A percentile compares a stretch with the other conserved stretches of the same genome.
Conservation (phyloP, 73 alveolate genomes). For the Paramecium pentaurelia region DNA sequence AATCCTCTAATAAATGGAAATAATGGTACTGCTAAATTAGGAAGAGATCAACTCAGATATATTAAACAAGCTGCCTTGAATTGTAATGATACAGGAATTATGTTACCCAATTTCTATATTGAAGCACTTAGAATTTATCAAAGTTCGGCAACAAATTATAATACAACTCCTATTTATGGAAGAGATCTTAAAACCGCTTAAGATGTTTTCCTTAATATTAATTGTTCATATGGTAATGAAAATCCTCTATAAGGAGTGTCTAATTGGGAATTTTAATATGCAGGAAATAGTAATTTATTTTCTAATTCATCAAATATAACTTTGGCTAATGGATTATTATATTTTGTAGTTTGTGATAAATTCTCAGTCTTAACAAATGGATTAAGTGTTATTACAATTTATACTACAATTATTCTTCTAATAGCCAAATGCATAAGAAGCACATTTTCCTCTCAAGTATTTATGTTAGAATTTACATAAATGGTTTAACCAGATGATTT, state of each 20-base stretch:
- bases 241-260: background rate
- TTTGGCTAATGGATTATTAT: conserved; percentile 68
- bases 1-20: background rate
- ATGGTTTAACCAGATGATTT: conserved; percentile 91
- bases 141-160: background rate
- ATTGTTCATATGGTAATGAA: background rate
- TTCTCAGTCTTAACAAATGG: conserved; percentile 76
- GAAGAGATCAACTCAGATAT: background rate
- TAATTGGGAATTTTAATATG: conserved; percentile 53
- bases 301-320: background rate
- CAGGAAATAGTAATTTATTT: background rate
- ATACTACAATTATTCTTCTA: conserved; percentile 80
- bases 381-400: conserved; percentile 82
- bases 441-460: conserved; percentile 65
- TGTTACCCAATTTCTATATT: background rate
- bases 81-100: background rate
- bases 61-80: background rate
- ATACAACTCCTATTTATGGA: background rate
- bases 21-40: background rate
- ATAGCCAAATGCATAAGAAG: conserved; percentile 76
- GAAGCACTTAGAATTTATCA: background rate
- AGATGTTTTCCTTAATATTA: background rate
- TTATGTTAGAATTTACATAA: conserved; percentile 73
- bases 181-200: background rate
- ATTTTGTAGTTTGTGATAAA: conserved; percentile 77